Evolutionary conservation across 1,284 basidiomycete species (phyloP).

Genomic region (Ustilago crameri): DNA sequence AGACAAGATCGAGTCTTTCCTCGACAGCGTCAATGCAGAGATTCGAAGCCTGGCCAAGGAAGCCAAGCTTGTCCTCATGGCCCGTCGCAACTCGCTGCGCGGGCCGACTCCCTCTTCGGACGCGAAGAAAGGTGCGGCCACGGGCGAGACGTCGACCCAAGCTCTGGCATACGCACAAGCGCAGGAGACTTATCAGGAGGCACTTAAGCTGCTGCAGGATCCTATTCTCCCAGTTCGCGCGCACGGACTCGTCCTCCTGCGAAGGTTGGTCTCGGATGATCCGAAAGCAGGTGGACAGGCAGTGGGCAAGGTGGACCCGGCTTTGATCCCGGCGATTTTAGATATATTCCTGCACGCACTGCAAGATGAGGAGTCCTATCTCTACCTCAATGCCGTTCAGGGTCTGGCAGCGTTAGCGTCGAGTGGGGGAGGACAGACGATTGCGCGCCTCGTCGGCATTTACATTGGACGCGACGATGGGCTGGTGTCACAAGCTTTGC

Average conservation of each 20-base stretch:
- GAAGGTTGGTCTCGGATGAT: conserved; percentile 55
- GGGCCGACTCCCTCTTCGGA: background rate
- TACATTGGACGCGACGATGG: conserved; percentile 55
- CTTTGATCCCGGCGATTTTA: conserved; percentile 81
- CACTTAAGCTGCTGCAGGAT: conserved; percentile 87
- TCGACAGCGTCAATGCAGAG: conserved; percentile 44
- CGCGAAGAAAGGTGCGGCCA: conserved; percentile 4
- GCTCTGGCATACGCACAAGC: conserved; percentile 59
- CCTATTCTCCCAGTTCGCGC: conserved; percentile 93
- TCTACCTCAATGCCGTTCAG: conserved; percentile 91
- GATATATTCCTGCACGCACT: conserved; percentile 87
- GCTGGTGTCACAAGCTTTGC: conserved; percentile 15
- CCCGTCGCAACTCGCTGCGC: conserved; percentile 70
- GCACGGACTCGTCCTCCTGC: conserved; percentile 75
- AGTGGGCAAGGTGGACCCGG: conserved; percentile 41
- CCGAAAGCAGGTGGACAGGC: conserved; percentile 22
- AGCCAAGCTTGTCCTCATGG: conserved; percentile 82
- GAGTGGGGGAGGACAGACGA: conserved; percentile 37
- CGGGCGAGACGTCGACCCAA: conserved; percentile 47
- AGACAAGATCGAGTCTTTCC: conserved; percentile 45
- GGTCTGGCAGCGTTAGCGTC: conserved; percentile 76
- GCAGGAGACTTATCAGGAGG: conserved; percentile 77
- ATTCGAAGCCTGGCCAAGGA: conserved; percentile 77
- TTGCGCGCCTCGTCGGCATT: conserved; percentile 47
- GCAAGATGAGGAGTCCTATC: conserved; percentile 92